Percentiles rank a stretch among this genome's conserved stretches.
phyloP scores from a whole-genome alignment of 1,284 basidiomycete genomes.

The Rhodotorula sp. region DNA sequence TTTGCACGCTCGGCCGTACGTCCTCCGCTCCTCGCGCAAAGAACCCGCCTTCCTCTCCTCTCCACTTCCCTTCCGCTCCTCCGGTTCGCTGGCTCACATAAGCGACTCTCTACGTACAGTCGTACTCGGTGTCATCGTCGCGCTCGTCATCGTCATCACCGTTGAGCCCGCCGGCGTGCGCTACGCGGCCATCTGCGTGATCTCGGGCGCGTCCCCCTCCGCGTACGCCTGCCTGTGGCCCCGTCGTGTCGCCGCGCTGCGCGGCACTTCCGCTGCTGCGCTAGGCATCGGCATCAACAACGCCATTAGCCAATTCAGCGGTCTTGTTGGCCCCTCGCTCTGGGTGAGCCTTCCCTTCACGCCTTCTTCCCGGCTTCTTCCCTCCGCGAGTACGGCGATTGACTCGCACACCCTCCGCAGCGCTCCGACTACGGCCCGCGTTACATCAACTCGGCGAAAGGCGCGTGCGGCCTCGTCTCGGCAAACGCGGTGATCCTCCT shows the following conservation, averaged over 20 bases:
- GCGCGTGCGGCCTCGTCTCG: neutral
- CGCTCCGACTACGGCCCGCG: conserved; percentile 2
- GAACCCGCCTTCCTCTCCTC: neutral
- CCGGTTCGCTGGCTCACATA: neutral
- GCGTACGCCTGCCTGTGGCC: conserved; percentile 31
- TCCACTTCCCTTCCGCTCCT: neutral
- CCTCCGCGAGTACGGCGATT: too few species aligned
- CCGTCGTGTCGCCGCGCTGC: conserved; percentile 19
- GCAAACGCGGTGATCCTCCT: neutral
- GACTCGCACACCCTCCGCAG: neutral
- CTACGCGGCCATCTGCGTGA: conserved; percentile 18
- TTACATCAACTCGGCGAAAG: neutral
- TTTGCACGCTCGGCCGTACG: conserved; percentile 7
- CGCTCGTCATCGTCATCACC: conserved; percentile 7
- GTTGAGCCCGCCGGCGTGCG: conserved; percentile 7
- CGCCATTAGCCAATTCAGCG: conserved; percentile 18
- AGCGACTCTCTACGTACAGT: neutral
- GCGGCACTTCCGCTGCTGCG: conserved; percentile 15
- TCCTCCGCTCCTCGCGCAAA: neutral
- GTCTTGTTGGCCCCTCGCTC: conserved; percentile 18
- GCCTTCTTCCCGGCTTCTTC: too few species aligned
- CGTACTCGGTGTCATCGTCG: conserved; percentile 10
- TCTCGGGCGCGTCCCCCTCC: neutral
- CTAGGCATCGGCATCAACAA: conserved; percentile 26
- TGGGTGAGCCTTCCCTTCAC: neutral